Conservation (phyloP, 2,329 filamentous ascomycete genomes). For the Colletotrichum nymphaeae region DNA sequence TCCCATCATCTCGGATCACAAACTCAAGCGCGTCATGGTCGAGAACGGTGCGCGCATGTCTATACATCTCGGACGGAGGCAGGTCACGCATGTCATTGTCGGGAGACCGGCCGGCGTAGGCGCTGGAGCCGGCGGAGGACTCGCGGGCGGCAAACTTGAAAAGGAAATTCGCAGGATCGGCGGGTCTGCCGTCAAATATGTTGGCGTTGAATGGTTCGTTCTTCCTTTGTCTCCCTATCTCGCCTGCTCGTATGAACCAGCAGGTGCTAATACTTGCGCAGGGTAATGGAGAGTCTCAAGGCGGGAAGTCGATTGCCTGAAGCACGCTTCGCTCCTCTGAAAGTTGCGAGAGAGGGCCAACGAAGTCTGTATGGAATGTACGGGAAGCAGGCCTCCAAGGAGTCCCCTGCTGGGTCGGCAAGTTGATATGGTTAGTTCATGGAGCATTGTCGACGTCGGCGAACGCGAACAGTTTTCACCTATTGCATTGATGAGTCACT, state of each 20-base stretch:
- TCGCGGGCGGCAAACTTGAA: conserved; percentile 83
- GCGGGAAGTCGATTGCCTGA: conserved; percentile 81
- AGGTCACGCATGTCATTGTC: conserved; percentile 88
- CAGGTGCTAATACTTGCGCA: conserved; percentile 43
- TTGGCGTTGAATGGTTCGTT: conserved; percentile 81
- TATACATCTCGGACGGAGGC: conserved; percentile 75
- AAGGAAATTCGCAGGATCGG: conserved; percentile 78
- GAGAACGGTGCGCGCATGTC: conserved; percentile 80
- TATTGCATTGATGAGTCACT: neutral
- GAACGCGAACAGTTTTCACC: neutral
- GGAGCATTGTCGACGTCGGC: neutral
- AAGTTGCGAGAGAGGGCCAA: conserved; percentile 71
- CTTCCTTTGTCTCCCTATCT: conserved; percentile 27
- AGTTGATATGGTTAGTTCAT: neutral
- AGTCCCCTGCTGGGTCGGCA: neutral
- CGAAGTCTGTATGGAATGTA: conserved; percentile 70
- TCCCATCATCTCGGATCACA: conserved; percentile 86
- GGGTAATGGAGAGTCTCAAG: conserved; percentile 87
- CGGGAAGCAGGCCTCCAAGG: neutral
- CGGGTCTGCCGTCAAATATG: conserved; percentile 80
- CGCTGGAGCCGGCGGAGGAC: conserved; percentile 76
- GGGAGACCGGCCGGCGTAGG: conserved; percentile 65
- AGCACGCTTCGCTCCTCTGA: conserved; percentile 74
- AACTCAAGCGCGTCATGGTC: conserved; percentile 81
- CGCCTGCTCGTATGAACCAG: neutral